Conservation (phyloP, 208 protist species). For the Crithidia brevicula region DNA sequence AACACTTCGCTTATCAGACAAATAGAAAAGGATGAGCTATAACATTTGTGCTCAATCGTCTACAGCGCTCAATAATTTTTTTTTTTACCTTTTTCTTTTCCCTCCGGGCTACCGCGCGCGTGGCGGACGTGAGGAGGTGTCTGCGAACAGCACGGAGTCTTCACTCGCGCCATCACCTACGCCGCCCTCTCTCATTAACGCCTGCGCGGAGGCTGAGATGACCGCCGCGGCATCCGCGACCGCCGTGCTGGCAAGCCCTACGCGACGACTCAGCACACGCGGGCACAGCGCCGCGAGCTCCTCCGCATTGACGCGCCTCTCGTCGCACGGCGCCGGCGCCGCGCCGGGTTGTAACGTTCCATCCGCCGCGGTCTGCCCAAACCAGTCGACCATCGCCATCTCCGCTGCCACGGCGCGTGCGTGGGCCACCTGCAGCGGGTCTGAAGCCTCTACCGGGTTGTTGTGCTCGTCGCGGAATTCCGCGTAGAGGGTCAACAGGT, state of each 20-base stretch:
- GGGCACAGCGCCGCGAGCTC: conserved; percentile 53
- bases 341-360: conserved; percentile 15
- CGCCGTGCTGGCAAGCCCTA: conserved; percentile 6
- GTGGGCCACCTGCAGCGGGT: conserved; percentile 28
- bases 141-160: conserved; percentile 8
- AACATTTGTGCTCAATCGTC: too few species aligned
- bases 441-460: conserved; percentile 22
- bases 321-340: conserved; percentile 28
- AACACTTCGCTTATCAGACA: too few species aligned
- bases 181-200: not conserved
- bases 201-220: conserved; percentile 18
- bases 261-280: conserved; percentile 37
- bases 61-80: too few species aligned
- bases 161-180: not conserved
- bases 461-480: conserved; percentile 30
- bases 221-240: conserved; percentile 17
- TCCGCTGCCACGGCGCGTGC: conserved; percentile 26
- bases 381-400: conserved; percentile 31
- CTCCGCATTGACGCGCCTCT: conserved; percentile 34
- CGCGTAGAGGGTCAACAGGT: conserved; percentile 48
- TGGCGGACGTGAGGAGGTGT: conserved; percentile 1
- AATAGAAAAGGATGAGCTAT: too few species aligned
- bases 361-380: conserved; percentile 10
- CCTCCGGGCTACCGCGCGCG: not conserved
- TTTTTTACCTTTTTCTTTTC: not conserved